Evolutionary conservation across 768 basidiomycete genomes (phyloP).

Genomic region (Mycena galopus): DNA sequence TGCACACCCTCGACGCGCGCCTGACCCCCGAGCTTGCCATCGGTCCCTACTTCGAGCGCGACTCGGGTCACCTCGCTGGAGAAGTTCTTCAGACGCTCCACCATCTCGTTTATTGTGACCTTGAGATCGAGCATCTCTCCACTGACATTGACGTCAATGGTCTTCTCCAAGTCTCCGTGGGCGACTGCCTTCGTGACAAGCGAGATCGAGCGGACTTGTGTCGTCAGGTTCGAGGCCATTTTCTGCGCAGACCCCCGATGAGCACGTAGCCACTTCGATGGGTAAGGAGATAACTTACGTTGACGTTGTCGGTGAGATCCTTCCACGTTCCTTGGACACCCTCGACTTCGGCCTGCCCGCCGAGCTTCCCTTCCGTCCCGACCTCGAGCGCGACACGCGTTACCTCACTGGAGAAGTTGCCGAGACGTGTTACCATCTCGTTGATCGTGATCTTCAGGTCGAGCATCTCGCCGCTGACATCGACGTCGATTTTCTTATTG

Average conservation of each 20-base stretch:
- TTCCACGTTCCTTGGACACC: conserved; percentile 81
- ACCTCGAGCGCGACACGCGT: conserved; percentile 83
- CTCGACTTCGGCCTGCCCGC: conserved; percentile 79
- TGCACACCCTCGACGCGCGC: conserved; percentile 32
- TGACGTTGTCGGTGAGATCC: conserved; percentile 72
- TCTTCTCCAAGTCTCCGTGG: conserved; percentile 52
- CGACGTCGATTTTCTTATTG: conserved; percentile 93
- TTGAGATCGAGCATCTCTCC: conserved; percentile 77
- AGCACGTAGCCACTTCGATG: conserved; percentile 68
- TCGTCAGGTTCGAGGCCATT: conserved; percentile 58
- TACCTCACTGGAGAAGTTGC: conserved; percentile 69
- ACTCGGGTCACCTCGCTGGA: conserved; percentile 32
- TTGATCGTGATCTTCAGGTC: conserved; percentile 87
- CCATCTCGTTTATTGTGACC: conserved; percentile 70
- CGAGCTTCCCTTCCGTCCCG: conserved; percentile 57
- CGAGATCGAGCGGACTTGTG: conserved; percentile 64
- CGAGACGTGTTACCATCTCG: conserved; percentile 74
- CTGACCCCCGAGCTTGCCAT: conserved; percentile 29
- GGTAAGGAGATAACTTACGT: conserved; percentile 70
- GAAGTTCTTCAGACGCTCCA: conserved; percentile 25
- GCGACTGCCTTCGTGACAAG: conserved; percentile 77
- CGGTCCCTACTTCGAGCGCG: conserved; percentile 28
- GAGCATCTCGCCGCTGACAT: conserved; percentile 90
- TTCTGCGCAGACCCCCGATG: no score
- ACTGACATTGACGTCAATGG: conserved; percentile 75